Conservation (phyloP, 371 early-diverging fungal species). For the Mortierella sp. region DNA sequence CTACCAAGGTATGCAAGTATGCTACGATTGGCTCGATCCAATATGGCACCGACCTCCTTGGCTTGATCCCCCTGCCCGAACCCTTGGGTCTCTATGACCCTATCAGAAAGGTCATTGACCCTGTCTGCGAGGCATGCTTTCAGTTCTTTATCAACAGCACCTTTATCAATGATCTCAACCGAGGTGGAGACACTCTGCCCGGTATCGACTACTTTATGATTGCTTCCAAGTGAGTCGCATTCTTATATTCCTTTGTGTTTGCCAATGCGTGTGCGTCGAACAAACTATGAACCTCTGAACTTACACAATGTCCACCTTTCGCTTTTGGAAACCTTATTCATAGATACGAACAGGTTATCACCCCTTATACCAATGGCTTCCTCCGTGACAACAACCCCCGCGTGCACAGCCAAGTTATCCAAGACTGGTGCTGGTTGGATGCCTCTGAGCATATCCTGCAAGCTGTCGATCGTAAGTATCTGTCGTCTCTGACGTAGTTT, state of each 20-base stretch:
- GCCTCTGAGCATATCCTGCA: not conserved
- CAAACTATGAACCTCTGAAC: no score
- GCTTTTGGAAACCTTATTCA: no score
- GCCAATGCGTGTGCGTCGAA: no score
- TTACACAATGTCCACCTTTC: no score
- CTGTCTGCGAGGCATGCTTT: conserved; percentile 39
- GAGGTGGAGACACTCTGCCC: conserved; percentile 41
- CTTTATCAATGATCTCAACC: conserved; percentile 35
- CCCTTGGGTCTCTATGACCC: not conserved
- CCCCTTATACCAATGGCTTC: conserved; percentile 37
- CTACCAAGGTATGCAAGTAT: conserved; percentile 19
- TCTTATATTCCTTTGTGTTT: not conserved
- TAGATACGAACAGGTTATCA: conserved; percentile 31
- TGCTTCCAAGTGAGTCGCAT: conserved; percentile 12
- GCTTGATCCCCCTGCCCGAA: no score
- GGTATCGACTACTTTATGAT: conserved; percentile 38
- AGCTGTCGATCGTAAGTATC: not conserved
- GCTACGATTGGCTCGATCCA: no score
- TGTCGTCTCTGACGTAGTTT: not conserved
- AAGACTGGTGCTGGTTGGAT: not conserved
- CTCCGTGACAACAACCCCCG: conserved; percentile 38
- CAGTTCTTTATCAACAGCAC: conserved; percentile 28
- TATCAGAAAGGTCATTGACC: conserved; percentile 17
- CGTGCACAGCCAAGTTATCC: conserved; percentile 19
- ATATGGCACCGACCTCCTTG: no score